Evolutionary conservation across 1,284 basidiomycete genomes (phyloP).

Genomic region (Trametes versicolor): DNA sequence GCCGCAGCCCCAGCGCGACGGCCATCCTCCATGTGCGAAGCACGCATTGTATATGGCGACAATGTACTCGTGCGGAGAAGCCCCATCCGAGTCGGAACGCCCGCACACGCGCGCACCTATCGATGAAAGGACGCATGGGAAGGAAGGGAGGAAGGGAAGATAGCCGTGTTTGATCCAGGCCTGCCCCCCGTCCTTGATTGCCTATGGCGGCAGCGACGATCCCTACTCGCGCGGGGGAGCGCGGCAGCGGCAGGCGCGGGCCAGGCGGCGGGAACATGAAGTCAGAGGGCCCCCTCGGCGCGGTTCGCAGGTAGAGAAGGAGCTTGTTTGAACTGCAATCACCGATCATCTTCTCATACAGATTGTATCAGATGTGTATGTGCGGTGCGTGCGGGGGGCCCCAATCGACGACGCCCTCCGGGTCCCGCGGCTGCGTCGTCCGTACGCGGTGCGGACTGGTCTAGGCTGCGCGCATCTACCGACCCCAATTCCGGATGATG

Average conservation of each 20-base stretch:
- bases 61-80: conserved; percentile 17
- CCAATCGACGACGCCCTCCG: conserved; percentile 25
- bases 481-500: conserved; percentile 36
- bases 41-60: neutral
- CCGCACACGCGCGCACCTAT: conserved; percentile 19
- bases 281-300: conserved; percentile 19
- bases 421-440: conserved; percentile 17
- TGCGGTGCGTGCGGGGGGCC: conserved; percentile 8
- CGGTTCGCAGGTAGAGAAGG: conserved; percentile 27
- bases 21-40: conserved; percentile 1
- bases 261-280: conserved; percentile 14
- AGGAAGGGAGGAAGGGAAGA: conserved; percentile 22
- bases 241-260: conserved; percentile 7
- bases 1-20: conserved; percentile 13
- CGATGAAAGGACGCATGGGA: conserved; percentile 18
- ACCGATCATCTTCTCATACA: conserved; percentile 41
- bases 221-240: conserved; percentile 13
- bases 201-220: conserved; percentile 31
- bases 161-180: conserved; percentile 30
- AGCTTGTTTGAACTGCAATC: conserved; percentile 32
- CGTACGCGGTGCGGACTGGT: conserved; percentile 15
- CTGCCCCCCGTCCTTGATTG: conserved; percentile 18
- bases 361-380: conserved; percentile 34
- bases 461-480: conserved; percentile 23
- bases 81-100: conserved; percentile 12